Evolutionary conservation across 176 grass and related monocot genomes (phyloP).

Genomic region (Triticum monococcum): DNA sequence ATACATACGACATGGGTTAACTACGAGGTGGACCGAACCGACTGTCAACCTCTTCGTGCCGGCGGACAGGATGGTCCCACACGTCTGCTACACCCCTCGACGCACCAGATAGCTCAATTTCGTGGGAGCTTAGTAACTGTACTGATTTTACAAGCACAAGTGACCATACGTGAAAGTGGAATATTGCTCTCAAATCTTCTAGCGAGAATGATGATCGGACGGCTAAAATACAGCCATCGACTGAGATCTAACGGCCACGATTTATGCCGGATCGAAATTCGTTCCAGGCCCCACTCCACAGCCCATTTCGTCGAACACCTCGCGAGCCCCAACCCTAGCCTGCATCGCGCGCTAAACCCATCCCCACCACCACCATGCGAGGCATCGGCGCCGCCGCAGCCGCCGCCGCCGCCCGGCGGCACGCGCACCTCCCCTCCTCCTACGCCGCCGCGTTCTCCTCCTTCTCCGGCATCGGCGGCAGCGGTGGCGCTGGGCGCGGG

Average conservation of each 20-base stretch:
- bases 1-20: too few species aligned
- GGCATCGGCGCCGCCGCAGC: constrained; percentile 39
- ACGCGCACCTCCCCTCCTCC: constrained; percentile 34
- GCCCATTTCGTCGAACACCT: constrained; percentile 5
- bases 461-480: constrained; percentile 38
- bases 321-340: constrained; percentile 26
- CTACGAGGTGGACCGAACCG: too few species aligned
- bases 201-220: too few species aligned
- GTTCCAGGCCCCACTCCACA: background rate
- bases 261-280: background rate
- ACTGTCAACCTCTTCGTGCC: too few species aligned
- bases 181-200: too few species aligned
- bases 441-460: constrained; percentile 41
- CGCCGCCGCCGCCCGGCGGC: constrained; percentile 52
- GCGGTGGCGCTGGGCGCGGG: constrained; percentile 43
- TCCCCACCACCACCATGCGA: constrained; percentile 31
- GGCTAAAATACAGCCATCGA: too few species aligned
- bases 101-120: too few species aligned
- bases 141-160: too few species aligned
- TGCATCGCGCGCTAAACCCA: constrained; percentile 25
- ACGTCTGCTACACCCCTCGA: too few species aligned
- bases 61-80: too few species aligned
- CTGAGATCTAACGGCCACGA: background rate
- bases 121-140: too few species aligned
- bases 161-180: too few species aligned